phyloP scores from a whole-genome alignment of 768 basidiomycete species.

The Lactifluus piperatus region DNA sequence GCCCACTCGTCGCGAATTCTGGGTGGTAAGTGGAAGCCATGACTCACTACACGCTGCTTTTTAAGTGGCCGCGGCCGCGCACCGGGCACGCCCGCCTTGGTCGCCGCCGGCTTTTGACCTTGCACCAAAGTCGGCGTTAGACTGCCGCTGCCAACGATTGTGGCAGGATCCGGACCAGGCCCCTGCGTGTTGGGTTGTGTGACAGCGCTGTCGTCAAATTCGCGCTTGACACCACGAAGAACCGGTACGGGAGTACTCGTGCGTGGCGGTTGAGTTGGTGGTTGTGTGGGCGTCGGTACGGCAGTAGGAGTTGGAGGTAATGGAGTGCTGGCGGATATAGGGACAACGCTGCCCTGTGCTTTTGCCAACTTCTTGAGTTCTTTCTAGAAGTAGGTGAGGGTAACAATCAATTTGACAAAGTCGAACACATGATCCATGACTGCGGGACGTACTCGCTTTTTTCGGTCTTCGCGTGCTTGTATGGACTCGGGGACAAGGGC shows the following conservation, averaged over 20 bases:
- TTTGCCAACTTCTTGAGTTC: conserved; percentile 21
- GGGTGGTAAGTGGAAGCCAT: neutral
- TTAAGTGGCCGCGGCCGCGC: conserved; percentile 20
- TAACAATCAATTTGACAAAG: neutral
- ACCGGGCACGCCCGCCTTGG: conserved; percentile 19
- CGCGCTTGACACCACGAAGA: conserved; percentile 19
- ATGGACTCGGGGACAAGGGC: conserved; percentile 21
- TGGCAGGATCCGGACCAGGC: neutral
- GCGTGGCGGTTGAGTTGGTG: conserved; percentile 14
- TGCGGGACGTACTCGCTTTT: conserved; percentile 19
- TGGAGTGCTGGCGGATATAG: conserved; percentile 6
- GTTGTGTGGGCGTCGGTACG: conserved; percentile 1
- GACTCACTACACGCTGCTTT: conserved; percentile 21
- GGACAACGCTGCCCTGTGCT: conserved; percentile 11
- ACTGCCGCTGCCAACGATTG: neutral
- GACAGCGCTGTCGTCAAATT: conserved; percentile 13
- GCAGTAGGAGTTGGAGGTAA: conserved; percentile 5
- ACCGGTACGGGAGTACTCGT: conserved; percentile 13
- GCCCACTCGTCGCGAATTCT: neutral
- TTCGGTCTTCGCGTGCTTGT: conserved; percentile 22
- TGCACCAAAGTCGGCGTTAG: conserved; percentile 1
- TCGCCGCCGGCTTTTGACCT: neutral
- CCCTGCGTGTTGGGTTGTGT: conserved; percentile 11
- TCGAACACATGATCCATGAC: neutral
- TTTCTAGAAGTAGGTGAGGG: conserved; percentile 9